Conservation (phyloP, 2,329 filamentous ascomycete genomes). For the Bipolaris oryzae region DNA sequence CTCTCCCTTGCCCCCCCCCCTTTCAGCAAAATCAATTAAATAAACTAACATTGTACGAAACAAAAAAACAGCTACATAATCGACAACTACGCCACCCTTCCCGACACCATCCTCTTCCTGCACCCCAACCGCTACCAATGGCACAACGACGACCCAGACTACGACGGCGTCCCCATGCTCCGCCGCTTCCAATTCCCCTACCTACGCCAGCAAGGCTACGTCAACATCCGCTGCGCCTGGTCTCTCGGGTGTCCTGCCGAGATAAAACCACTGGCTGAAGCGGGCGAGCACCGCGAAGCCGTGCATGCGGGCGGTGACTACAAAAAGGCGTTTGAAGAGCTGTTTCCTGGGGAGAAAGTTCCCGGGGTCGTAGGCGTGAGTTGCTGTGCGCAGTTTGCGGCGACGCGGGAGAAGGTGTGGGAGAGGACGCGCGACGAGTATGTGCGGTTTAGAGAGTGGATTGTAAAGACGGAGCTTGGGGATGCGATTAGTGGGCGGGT, state of each 20-base stretch:
- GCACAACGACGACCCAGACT: slow-evolving; percentile 61
- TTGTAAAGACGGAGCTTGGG: slow-evolving; percentile 53
- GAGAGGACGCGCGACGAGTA: slow-evolving; percentile 57
- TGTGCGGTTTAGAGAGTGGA: slow-evolving; percentile 56
- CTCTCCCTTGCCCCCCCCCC: too few relatives aligned
- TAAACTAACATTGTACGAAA: slow-evolving; percentile 12
- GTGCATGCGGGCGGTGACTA: slow-evolving; percentile 59
- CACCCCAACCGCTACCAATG: slow-evolving; percentile 54
- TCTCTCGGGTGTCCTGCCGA: slow-evolving; percentile 59
- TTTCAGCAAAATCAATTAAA: too few relatives aligned
- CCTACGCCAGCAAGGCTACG: slow-evolving; percentile 58
- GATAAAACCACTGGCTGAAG: slow-evolving; percentile 54
- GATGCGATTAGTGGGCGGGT: slow-evolving; percentile 60
- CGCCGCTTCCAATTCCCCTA: slow-evolving; percentile 56
- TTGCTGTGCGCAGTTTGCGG: slow-evolving; percentile 63
- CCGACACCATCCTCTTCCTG: slow-evolving; percentile 51
- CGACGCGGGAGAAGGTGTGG: slow-evolving; percentile 55
- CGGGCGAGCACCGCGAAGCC: slow-evolving; percentile 49
- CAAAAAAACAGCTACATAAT: slow-evolving; percentile 52
- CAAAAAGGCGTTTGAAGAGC: slow-evolving; percentile 55
- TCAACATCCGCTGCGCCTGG: slow-evolving; percentile 62
- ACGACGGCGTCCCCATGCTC: slow-evolving; percentile 57
- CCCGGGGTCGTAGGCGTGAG: slow-evolving; percentile 57
- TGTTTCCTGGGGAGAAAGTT: slow-evolving; percentile 52
- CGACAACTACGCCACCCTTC: slow-evolving; percentile 49